Evolutionary conservation across 495 filamentous ascomycete genomes (phyloP), one percentile per base, ranked within the genome.

Genomic region (Penicillium canescens): DNA sequence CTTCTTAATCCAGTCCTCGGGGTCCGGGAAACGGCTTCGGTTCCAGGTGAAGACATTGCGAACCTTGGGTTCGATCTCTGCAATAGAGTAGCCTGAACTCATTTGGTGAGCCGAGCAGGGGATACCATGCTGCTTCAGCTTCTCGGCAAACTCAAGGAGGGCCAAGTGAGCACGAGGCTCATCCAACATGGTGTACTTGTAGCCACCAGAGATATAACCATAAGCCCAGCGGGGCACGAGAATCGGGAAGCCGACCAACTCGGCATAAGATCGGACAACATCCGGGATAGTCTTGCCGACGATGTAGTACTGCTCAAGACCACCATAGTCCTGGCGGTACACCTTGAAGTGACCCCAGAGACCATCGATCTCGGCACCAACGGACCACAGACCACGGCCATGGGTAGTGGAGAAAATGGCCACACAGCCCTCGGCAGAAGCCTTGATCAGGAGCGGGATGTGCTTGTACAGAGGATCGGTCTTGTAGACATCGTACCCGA

Each of bases 11-110:
- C 84, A 88, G 3, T 61, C 78, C 50, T 83, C 75, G 4, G 86
- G 85, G 53, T 87, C 75, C 8, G 83, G 85, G 63, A 88, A 89
- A 4, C 86, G 78, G 52, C 83, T 74, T 10, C 67, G 66, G 60
- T 89, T 87, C 86, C 86, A 89, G 4, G 82, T 87, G 59, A 89
- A 89, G 5, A 89, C 86, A 42, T 84, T 87, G 42, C 86, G 73
- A 2, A 85, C 86, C 60, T 86, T 86, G 5, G 85, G 85, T 50
- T 81, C 78, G 0, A 69, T 76, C 58, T 83, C 82, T 0, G 84
- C 78, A n/a, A 89, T 82, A 0, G 84, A 87, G 55, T 89, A 89
- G 1, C 86, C 86, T 0, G 83, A 86, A 35, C 82, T 85, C 82
- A 89, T 82, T 62, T 89, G 86, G 64, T 86, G 85, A 6, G 80